Evolutionary conservation across 202 grass and related monocot genomes (phyloP), one percentile per base, ranked within the genome.

Genomic region (Panicum virgatum): DNA sequence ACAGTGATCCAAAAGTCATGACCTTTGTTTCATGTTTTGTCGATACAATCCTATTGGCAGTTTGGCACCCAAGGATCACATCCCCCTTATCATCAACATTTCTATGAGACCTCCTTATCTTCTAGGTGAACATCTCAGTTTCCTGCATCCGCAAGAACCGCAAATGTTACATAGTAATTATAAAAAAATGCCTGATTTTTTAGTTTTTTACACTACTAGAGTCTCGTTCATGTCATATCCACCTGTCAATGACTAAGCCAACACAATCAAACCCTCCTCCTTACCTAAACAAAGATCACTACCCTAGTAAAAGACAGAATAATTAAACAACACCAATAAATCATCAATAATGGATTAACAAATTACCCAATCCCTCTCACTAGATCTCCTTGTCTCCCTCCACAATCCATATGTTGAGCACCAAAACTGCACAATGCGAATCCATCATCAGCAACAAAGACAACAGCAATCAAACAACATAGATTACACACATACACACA

Each of bases 341-440:
- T 19, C 46, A 66, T 13, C 2, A 22, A 26, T 22, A 22, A 26
- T 22, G 39, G 40, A 82, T 48, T 77, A 85, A 81, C 48, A 77
- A 76, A 14, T 51, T 0, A 58, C 50, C 2, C 66, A 9, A 67
- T 86, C 78, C 26, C 73, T 67, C 57, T 86, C 83, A n/a, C 48
- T 82, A 78, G 77, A 82, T 89, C 3, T 50, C 30, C 29, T 43
- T 85, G 72, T 79, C 48, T 52, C 45, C 52, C 72, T 80, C 22
- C 39, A 39, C 4, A 37, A 83, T 79, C 59, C 50, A 57, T 52
- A n/a, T 66, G 39, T 61, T 54, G 11, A 63, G 8, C 36, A 69
- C 26, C 5, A 63, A 52, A 37, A 61, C 9, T 64, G 34, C 42
- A 72, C 44, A 54, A 47, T 65, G 18, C 29, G 9, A 77, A 64